phyloP scores from a whole-genome alignment of 2,329 filamentous ascomycete species.

The Penicillium sp. region DNA sequence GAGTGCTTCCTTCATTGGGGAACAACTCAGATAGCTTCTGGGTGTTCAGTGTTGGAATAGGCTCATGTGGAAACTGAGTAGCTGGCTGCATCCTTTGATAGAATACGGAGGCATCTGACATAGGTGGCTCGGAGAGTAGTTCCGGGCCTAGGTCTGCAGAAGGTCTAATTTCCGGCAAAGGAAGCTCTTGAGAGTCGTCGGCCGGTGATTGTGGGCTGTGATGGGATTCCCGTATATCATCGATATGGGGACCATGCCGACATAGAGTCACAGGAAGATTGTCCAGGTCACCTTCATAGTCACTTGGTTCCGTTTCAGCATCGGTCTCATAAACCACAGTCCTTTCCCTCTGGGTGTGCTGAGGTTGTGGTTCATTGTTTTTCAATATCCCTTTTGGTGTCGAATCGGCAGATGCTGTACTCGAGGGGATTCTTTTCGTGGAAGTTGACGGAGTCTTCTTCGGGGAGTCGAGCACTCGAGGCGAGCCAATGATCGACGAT shows the following conservation, averaged over 20 bases:
- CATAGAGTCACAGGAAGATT: constrained; percentile 13
- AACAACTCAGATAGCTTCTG: constrained; percentile 42
- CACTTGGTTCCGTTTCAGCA: constrained; percentile 38
- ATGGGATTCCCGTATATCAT: constrained; percentile 4
- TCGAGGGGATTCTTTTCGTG: constrained; percentile 2
- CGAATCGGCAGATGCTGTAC: constrained; percentile 5
- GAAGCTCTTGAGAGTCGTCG: constrained; percentile 35
- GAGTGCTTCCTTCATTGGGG: constrained; percentile 28
- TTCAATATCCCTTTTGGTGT: background rate
- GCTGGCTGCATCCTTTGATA: constrained; percentile 36
- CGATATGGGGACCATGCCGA: background rate
- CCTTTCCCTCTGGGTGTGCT: constrained; percentile 20
- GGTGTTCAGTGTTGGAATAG: constrained; percentile 36
- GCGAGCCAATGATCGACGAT: constrained; percentile 2
- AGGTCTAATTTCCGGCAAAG: constrained; percentile 24
- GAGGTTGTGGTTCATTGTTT: background rate
- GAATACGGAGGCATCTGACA: constrained; percentile 38
- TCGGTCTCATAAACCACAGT: constrained; percentile 45
- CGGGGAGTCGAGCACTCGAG: constrained; percentile 1
- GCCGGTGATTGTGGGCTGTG: constrained; percentile 12
- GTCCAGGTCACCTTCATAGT: constrained; percentile 24
- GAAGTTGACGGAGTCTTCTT: constrained; percentile 1
- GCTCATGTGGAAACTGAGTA: constrained; percentile 39
- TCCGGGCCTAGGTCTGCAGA: constrained; percentile 25
- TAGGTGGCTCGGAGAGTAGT: constrained; percentile 27